A percentile compares a stretch with the other conserved stretches of the same genome.
Evolutionary conservation across 164 flowering plant genomes (phyloP).

Genomic region (Liriodendron chinense): DNA sequence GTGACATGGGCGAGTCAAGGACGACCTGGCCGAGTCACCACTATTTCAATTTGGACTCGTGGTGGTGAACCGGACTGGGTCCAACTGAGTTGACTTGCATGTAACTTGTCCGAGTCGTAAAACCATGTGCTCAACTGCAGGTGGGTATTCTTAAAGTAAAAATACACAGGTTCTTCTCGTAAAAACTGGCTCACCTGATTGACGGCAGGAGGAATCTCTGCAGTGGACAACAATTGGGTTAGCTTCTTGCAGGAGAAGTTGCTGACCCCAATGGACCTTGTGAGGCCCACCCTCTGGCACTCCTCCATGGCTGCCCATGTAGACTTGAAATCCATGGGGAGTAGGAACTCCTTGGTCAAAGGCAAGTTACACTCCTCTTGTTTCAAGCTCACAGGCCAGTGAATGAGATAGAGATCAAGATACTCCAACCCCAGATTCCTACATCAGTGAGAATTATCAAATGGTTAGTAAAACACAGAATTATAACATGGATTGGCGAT

Average conservation of each 20-base stretch:
- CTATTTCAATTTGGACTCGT: no score
- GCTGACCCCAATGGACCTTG: constrained; percentile 21
- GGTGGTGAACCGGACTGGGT: neutral
- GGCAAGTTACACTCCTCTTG: neutral
- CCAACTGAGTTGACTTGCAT: constrained; percentile 21
- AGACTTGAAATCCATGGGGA: constrained; percentile 12
- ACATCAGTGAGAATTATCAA: no score
- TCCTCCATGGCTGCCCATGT: constrained; percentile 21
- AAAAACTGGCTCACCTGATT: constrained; percentile 4
- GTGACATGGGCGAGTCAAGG: no score
- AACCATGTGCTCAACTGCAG: no score
- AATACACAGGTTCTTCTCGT: neutral
- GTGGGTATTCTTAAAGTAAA: no score
- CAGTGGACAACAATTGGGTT: neutral
- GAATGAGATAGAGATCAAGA: constrained; percentile 40
- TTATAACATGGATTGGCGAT: no score
- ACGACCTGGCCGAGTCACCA: no score
- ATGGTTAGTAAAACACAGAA: no score
- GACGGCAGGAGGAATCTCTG: constrained; percentile 18
- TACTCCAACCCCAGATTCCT: constrained; percentile 38
- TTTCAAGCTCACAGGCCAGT: constrained; percentile 30
- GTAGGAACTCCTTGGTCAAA: neutral
- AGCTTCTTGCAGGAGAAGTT: constrained; percentile 27
- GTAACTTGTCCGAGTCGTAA: neutral
- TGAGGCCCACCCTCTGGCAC: constrained; percentile 18